Evolutionary conservation across 805 yeast genomes (phyloP).

Genomic region (Brettanomyces sp.): DNA sequence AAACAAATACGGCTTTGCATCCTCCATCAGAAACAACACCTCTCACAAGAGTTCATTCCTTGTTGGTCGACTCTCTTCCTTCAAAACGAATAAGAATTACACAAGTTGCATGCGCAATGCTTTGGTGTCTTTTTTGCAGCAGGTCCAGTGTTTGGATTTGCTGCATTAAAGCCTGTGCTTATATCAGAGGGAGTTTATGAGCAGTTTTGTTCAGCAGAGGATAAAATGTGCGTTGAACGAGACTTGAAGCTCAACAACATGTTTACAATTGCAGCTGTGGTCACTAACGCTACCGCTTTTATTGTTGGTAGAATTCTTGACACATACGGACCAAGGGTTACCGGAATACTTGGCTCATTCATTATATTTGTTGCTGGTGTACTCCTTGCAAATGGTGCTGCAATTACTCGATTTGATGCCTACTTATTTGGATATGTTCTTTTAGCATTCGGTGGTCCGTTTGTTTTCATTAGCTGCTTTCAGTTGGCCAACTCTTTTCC

Average conservation of each 20-base stretch:
- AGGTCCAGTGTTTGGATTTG: constrained; percentile 92
- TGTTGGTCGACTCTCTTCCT: constrained; percentile 11
- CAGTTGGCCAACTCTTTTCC: constrained; percentile 87
- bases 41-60: constrained; percentile 6
- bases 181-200: constrained; percentile 69
- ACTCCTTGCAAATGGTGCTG: constrained; percentile 16
- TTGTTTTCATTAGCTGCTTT: constrained; percentile 82
- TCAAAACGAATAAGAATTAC: constrained; percentile 25
- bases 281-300: constrained; percentile 75
- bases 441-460: constrained; percentile 89
- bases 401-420: constrained; percentile 38
- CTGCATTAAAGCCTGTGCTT: constrained; percentile 82
- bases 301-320: constrained; percentile 78
- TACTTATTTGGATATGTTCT: constrained; percentile 66
- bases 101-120: constrained; percentile 65
- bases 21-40: constrained; percentile 17
- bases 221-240: constrained; percentile 52
- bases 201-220: constrained; percentile 38
- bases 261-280: constrained; percentile 80
- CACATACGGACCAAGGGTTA: constrained; percentile 66
- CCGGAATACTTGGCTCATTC: constrained; percentile 66
- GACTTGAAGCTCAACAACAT: constrained; percentile 73
- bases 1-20: neutral
- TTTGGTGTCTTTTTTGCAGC: constrained; percentile 86
- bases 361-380: constrained; percentile 49